Percentiles rank a stretch among this genome's conserved stretches.
phyloP scores from a whole-genome alignment of 495 filamentous ascomycete species.

The Diplogelasinospora grovesii region DNA sequence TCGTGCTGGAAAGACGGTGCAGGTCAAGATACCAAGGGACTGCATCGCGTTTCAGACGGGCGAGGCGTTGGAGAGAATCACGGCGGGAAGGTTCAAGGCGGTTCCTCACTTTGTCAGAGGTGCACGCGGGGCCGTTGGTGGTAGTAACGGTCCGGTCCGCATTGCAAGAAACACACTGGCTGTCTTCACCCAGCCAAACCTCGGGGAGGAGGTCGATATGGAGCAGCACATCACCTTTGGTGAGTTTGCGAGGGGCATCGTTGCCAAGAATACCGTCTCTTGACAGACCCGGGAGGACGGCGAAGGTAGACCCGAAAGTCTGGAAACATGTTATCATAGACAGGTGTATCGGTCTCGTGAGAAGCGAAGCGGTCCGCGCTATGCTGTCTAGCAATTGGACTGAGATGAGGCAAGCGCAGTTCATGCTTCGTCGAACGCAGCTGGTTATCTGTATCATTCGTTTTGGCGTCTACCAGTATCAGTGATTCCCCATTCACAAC shows the following conservation, averaged over 20 bases:
- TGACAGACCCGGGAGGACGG: conserved; percentile 11
- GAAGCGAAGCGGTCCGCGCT: no score
- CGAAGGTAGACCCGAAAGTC: no score
- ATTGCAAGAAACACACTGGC: conserved; percentile 90
- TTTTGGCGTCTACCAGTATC: no score
- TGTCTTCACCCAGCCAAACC: conserved; percentile 94
- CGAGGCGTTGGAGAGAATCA: conserved; percentile 84
- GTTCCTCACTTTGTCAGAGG: conserved; percentile 96
- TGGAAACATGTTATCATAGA: no score
- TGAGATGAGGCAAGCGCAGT: no score
- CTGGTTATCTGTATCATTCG: no score
- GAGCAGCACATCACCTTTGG: conserved; percentile 70
- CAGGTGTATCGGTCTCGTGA: no score
- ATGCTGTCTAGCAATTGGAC: no score
- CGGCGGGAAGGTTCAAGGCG: conserved; percentile 78
- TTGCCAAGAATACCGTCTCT: conserved; percentile 66
- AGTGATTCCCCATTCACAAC: no score
- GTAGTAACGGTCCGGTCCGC: no score
- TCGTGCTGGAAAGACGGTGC: conserved; percentile 65
- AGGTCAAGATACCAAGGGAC: conserved; percentile 83
- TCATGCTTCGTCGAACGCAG: no score
- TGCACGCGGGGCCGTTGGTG: conserved; percentile 38
- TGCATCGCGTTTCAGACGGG: conserved; percentile 96
- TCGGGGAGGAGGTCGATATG: conserved; percentile 76
- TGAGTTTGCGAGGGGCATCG: conserved; percentile 77